Evolutionary conservation across 2,329 filamentous ascomycete genomes (phyloP).

Genomic region (Colletotrichum sojae): DNA sequence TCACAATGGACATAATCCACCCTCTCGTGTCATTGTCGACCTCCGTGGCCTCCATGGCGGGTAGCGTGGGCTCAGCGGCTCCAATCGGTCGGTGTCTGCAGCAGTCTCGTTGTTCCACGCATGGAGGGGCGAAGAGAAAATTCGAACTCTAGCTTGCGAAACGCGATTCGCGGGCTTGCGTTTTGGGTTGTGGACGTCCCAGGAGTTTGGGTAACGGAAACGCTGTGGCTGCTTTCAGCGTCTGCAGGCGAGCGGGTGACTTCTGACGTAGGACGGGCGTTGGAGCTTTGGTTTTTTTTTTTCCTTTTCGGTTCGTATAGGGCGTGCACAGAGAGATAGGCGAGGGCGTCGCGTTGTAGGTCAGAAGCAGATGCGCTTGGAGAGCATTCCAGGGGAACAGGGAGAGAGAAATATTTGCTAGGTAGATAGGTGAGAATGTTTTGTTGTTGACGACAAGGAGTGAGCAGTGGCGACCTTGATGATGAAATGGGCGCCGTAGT

Average conservation of each 20-base stretch:
- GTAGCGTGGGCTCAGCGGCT: conserved; percentile 31
- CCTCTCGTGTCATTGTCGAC: conserved; percentile 88
- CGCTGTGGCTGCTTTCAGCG: conserved; percentile 28
- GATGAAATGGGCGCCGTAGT: conserved; percentile 5
- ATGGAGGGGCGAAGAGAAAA: conserved; percentile 12
- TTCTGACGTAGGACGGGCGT: conserved; percentile 35
- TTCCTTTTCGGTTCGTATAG: background rate
- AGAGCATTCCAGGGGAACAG: too few species aligned
- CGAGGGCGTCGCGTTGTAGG: background rate
- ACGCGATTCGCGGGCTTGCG: background rate
- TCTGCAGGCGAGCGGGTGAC: conserved; percentile 19
- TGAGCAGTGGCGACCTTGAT: conserved; percentile 27
- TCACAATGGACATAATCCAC: conserved; percentile 93
- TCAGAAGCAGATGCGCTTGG: background rate
- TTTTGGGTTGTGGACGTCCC: conserved; percentile 1
- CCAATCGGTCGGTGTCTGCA: conserved; percentile 35
- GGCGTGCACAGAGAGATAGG: background rate
- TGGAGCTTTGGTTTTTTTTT: background rate
- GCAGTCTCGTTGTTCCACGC: conserved; percentile 24
- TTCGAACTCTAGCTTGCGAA: background rate
- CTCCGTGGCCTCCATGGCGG: conserved; percentile 56
- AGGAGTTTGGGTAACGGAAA: conserved; percentile 4
- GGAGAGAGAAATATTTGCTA: too few species aligned
- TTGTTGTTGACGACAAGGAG: conserved; percentile 21
- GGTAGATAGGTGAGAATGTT: background rate